Conservation (phyloP, 768 basidiomycete species). For the Phylloporus arenicola region DNA sequence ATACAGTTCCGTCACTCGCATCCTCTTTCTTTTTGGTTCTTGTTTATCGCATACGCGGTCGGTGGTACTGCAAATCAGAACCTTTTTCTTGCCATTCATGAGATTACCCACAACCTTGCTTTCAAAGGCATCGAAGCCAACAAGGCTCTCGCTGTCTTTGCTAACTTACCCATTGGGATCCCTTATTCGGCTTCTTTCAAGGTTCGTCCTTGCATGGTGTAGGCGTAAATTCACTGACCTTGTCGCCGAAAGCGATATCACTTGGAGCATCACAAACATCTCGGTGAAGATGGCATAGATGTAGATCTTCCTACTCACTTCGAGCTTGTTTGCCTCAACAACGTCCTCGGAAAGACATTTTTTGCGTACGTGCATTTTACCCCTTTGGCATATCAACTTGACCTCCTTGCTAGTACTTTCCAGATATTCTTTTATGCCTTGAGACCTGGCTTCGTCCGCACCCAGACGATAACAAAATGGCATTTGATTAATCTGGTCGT, state of each 20-base stretch:
- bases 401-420: constrained; percentile 64
- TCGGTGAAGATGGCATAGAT: constrained; percentile 95
- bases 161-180: constrained; percentile 90
- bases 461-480: constrained; percentile 77
- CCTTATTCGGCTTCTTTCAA: constrained; percentile 97
- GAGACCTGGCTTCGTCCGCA: constrained; percentile 87
- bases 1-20: constrained; percentile 60
- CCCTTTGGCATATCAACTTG: constrained; percentile 2
- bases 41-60: constrained; percentile 74
- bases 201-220: constrained; percentile 35
- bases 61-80: constrained; percentile 98
- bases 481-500: constrained; percentile 71
- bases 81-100: constrained; percentile 95
- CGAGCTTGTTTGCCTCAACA: constrained; percentile 84
- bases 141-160: constrained; percentile 82
- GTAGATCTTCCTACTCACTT: constrained; percentile 87
- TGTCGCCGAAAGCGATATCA: constrained; percentile 64
- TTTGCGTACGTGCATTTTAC: constrained; percentile 64
- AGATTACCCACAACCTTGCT: constrained; percentile 96
- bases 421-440: constrained; percentile 98
- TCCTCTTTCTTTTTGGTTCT: constrained; percentile 65
- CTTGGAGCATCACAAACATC: constrained; percentile 92
- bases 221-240: constrained; percentile 1
- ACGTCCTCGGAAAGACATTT: constrained; percentile 96
- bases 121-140: constrained; percentile 80